phyloP scores from a whole-genome alignment of 2,329 filamentous ascomycete species.

The Periconia digitata region DNA sequence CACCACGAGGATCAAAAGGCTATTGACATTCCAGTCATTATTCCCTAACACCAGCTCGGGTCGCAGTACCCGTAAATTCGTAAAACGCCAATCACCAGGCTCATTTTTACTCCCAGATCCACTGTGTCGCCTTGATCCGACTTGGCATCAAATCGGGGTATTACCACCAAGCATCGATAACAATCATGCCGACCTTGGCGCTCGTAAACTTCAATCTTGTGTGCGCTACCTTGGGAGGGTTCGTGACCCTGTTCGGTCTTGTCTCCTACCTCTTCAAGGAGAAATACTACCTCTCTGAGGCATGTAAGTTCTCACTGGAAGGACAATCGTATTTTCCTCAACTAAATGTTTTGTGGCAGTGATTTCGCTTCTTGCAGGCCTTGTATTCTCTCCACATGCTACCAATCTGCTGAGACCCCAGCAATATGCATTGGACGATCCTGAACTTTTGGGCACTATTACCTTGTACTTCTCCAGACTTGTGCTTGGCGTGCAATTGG shows the following conservation, averaged over 20 bases:
- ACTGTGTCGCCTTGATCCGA: background rate
- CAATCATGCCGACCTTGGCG: constrained; percentile 61
- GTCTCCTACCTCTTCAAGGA: constrained; percentile 91
- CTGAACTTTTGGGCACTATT: constrained; percentile 65
- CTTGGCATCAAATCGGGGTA: no score
- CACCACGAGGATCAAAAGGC: background rate
- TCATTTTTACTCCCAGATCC: background rate
- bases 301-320: constrained; percentile 59
- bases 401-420: constrained; percentile 72
- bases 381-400: constrained; percentile 76
- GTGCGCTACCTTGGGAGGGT: constrained; percentile 78
- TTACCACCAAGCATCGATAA: background rate
- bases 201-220: constrained; percentile 82
- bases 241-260: constrained; percentile 85
- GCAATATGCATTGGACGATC: constrained; percentile 67
- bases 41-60: constrained; percentile 20
- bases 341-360: constrained; percentile 57
- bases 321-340: background rate
- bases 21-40: background rate
- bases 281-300: constrained; percentile 87
- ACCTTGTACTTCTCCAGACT: constrained; percentile 84
- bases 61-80: background rate
- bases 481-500: constrained; percentile 86
- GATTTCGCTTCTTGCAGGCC: constrained; percentile 77
- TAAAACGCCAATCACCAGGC: no score